phyloP scores from a whole-genome alignment of 257 asterid species.

The Paulownia fortunei region DNA sequence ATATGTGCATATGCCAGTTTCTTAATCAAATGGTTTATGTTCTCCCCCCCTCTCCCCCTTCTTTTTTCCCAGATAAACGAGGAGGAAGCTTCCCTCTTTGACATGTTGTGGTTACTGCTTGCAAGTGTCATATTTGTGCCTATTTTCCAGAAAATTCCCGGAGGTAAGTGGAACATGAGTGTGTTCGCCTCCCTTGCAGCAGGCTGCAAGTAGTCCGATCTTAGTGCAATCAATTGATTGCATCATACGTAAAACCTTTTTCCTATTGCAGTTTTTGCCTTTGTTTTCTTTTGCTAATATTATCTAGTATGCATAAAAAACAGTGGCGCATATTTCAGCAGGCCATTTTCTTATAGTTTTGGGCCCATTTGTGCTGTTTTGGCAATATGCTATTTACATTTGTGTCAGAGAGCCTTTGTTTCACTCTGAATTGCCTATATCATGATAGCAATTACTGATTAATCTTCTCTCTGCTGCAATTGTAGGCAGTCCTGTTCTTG shows the following conservation, averaged over 20 bases:
- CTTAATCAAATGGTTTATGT: background rate
- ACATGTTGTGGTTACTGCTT: slow-evolving; percentile 93
- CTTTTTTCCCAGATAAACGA: slow-evolving; percentile 66
- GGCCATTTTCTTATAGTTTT: slow-evolving; percentile 17
- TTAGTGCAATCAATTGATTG: slow-evolving; percentile 21
- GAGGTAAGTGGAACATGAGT: slow-evolving; percentile 63
- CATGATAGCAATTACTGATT: slow-evolving; percentile 23
- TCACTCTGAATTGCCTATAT: slow-evolving; percentile 15
- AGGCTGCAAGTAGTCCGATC: slow-evolving; percentile 13
- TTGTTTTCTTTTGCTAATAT: background rate
- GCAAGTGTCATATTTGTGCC: slow-evolving; percentile 99
- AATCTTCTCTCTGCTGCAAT: slow-evolving; percentile 33
- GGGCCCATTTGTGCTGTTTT: background rate
- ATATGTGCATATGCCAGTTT: slow-evolving; percentile 2
- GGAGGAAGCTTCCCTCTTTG: slow-evolving; percentile 99
- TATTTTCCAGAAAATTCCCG: slow-evolving; percentile 94
- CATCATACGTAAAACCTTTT: slow-evolving; percentile 21
- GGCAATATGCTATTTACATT: background rate
- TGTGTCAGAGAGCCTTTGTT: slow-evolving; percentile 17
- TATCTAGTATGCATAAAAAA: background rate
- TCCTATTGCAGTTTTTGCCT: background rate
- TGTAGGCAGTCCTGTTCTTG: slow-evolving; percentile 98
- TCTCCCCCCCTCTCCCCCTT: background rate
- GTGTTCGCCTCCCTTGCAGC: background rate
- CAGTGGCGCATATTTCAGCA: slow-evolving; percentile 8